Conservation (phyloP, 257 asterid species). For the Penstemon eatonii region DNA sequence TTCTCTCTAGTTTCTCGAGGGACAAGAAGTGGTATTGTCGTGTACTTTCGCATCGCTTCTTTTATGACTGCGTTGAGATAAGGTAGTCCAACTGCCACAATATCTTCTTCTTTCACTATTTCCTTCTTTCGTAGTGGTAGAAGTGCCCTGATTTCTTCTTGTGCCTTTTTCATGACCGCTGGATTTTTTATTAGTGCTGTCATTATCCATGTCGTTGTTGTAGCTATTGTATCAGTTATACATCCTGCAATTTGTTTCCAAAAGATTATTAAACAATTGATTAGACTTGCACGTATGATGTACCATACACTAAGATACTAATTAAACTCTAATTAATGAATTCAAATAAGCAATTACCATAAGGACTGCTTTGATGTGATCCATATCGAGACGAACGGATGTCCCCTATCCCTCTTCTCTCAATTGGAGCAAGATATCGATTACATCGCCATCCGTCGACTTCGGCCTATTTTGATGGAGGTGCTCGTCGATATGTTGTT, state of each 20-base stretch:
- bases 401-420: conserved; percentile 6
- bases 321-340: not conserved
- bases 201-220: conserved; percentile 12
- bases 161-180: not conserved
- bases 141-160: conserved; percentile 14
- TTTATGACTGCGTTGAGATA: conserved; percentile 34
- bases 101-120: conserved; percentile 23
- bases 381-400: conserved; percentile 21
- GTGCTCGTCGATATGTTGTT: conserved; percentile 34
- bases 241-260: not conserved
- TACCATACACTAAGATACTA: not conserved
- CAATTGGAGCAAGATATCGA: conserved; percentile 34
- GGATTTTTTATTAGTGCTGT: conserved; percentile 18
- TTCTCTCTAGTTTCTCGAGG: conserved; percentile 33
- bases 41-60: conserved; percentile 36
- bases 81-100: conserved; percentile 8
- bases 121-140: not conserved
- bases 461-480: conserved; percentile 12
- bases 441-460: conserved; percentile 25
- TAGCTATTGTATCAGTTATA: conserved; percentile 13
- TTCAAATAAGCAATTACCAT: conserved; percentile 16
- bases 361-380: conserved; percentile 34
- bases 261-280: not conserved
- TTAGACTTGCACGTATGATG: not conserved
- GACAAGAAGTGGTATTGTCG: conserved; percentile 33